Conservation (phyloP, 805 yeast species). For the Tetrapisispora iriomotensis region DNA sequence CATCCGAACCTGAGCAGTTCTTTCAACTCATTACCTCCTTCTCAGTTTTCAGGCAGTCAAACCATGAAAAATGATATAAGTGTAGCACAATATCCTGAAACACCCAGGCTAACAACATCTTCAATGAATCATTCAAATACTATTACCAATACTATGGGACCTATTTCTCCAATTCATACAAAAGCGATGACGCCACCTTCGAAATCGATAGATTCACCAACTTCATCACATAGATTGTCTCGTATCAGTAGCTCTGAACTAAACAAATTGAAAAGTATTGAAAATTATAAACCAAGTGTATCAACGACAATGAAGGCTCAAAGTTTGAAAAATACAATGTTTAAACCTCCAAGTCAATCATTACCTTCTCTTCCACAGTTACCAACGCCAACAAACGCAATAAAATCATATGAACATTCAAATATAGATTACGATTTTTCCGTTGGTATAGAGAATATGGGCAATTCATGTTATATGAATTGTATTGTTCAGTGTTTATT, state of each 20-base stretch:
- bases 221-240: neutral
- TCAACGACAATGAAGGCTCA: neutral
- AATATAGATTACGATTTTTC: conserved; percentile 32
- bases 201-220: conserved; percentile 1
- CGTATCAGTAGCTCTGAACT: neutral
- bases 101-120: conserved; percentile 13
- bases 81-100: conserved; percentile 22
- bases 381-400: conserved; percentile 5
- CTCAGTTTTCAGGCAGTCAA: conserved; percentile 3
- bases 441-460: conserved; percentile 74
- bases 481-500: conserved; percentile 76
- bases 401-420: neutral
- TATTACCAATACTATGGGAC: conserved; percentile 1
- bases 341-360: conserved; percentile 11
- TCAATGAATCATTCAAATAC: neutral
- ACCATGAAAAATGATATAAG: conserved; percentile 2
- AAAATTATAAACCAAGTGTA: neutral
- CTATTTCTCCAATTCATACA: conserved; percentile 7
- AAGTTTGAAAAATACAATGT: neutral
- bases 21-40: conserved; percentile 3
- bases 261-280: neutral
- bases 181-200: conserved; percentile 5
- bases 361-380: conserved; percentile 16
- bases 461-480: conserved; percentile 91
- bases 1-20: neutral